Evolutionary conservation across 352 stramenopile genomes (phyloP), one percentile per base, ranked within the genome.

Genomic region (Pythium folliculosum): DNA sequence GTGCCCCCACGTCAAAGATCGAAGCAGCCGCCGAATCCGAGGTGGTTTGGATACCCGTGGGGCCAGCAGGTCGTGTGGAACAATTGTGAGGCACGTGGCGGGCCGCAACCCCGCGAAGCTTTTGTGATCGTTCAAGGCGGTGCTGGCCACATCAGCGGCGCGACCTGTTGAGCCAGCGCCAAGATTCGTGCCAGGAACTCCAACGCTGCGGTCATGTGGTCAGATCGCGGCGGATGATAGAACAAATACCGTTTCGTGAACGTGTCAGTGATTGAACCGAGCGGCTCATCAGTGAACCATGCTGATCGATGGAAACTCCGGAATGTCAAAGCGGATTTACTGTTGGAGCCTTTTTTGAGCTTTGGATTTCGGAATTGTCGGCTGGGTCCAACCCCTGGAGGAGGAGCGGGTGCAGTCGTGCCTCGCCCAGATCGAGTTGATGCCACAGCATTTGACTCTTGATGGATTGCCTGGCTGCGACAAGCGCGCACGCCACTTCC

Each of bases 121-220:
- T 27, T 45, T n/a, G 17, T 30, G 21, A 45, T 58, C 35, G 21
- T 58, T 58, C 27, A 30, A 35, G 13, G 27, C 22, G 16, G 16
- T 30, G 51, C 51, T 58, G 51, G 51, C 51, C 51, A 58, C 27
- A 58, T 58, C 51, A 58, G 47, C 8, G 47, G 3, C 40, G 40
- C 40, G 14, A 21, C 14, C 14, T 53, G n/a, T 13, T 32, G 47
- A 49, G 16, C 43, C 47, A 53, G 47, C 21, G 2, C 16, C 27
- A 5, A 32, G 27, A 32, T 27, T 12, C 7, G 19, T 51, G 45
- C 17, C 45, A 27, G 21, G 21, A 53, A 27, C 25, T 5, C 25
- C 19, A 27, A 32, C 40, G 40, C 40, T 19, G 13, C 14, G 40
- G 17, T 47, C 9, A 13, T 1, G 40, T 16, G 40, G 13, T 40